These are phyloP conservation scores for Candida nemodendra DNA, from an alignment of 805 yeast species.

Conservation along the genomic window DNA sequence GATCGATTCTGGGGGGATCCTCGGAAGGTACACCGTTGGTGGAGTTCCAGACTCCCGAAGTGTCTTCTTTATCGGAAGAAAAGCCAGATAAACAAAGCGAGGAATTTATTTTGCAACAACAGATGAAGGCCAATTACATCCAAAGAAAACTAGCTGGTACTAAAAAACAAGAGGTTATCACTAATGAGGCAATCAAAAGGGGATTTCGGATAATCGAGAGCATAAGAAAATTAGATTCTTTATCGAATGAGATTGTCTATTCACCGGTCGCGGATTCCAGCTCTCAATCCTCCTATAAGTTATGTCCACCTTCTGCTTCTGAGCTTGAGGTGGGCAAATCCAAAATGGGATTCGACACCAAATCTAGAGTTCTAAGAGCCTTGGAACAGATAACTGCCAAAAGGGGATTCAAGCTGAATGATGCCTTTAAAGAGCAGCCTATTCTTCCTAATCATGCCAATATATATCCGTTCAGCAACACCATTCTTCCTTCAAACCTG, in stretches of 20 bases:
- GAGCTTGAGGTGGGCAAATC: constrained; percentile 28
- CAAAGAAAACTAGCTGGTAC: constrained; percentile 3
- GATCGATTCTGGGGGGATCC: too few species aligned
- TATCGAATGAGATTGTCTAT: constrained; percentile 2
- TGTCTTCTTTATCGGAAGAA: not conserved
- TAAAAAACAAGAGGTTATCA: not conserved
- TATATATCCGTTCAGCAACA: constrained; percentile 28
- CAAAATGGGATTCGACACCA: constrained; percentile 26
- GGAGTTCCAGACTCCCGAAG: too few species aligned
- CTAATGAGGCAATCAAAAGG: constrained; percentile 6
- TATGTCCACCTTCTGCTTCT: constrained; percentile 5
- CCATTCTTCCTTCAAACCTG: constrained; percentile 20
- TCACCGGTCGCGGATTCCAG: constrained; percentile 1
- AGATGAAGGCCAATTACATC: constrained; percentile 8
- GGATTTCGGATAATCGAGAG: constrained; percentile 9
- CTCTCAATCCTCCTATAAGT: constrained; percentile 6
- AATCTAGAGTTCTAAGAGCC: constrained; percentile 30
- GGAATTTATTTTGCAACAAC: constrained; percentile 1
- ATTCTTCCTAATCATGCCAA: constrained; percentile 18
- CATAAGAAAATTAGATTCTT: constrained; percentile 5
- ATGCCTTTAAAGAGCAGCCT: constrained; percentile 10
- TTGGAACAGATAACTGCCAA: constrained; percentile 22
- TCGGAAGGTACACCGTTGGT: too few species aligned
- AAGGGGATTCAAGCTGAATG: constrained; percentile 24
- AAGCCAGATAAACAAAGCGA: not conserved